Base-by-base conservation (phyloP, 352 stramenopile genomes). In the Globisporangium okanoganense region DNA sequence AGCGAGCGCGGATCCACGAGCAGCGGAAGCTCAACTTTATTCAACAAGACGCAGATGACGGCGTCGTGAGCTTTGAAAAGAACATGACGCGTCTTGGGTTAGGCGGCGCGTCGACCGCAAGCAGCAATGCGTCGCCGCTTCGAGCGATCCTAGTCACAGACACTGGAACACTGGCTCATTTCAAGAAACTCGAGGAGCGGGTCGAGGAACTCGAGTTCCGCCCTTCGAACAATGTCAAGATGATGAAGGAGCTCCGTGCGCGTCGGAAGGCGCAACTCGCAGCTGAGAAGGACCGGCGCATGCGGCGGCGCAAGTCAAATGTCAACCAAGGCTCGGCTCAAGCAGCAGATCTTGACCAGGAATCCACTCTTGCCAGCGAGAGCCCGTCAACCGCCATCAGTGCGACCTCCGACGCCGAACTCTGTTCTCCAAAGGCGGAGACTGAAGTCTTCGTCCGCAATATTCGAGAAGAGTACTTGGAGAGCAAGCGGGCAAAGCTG, bases 231-330 rank as follows among this genome's bases (percentile, higher is more conserved):
- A 92, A 92, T 49, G 48, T 90, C 20, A 79, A 90, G 60, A 92
- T 92, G 82, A 90, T 92, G 82, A 90, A 89, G 63, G 82, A 92
- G 35, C 67, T 92, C 0, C 79, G 79, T 24, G 78, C 80, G 48
- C 69, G 79, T n/a, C 73, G 80, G 9, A 84, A 87, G 60, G 72
- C 78, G 14, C 82, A 92, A 48, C 58, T 89, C 2, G 78, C 72
- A 51, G 80, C 78, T 20, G 80, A 90, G 52, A 88, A 88, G 24
- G 82, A 92, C 53, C 75, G 80, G 5, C 69, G 77, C 12, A 69
- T 82, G 57, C 71, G 80, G 29, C 67, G 78, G 25, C 71, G 76
- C 38, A 83, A 81, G 50, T 70, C 76, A 1, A 44, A 72, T 8
- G 73, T 64, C 13, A 70, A 82, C 14, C 65, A 82, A 40, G 38